Percentiles rank a stretch among this genome's conserved stretches.
Evolutionary conservation across 768 basidiomycete genomes (phyloP).

Genomic region (Termitomyces sp.): DNA sequence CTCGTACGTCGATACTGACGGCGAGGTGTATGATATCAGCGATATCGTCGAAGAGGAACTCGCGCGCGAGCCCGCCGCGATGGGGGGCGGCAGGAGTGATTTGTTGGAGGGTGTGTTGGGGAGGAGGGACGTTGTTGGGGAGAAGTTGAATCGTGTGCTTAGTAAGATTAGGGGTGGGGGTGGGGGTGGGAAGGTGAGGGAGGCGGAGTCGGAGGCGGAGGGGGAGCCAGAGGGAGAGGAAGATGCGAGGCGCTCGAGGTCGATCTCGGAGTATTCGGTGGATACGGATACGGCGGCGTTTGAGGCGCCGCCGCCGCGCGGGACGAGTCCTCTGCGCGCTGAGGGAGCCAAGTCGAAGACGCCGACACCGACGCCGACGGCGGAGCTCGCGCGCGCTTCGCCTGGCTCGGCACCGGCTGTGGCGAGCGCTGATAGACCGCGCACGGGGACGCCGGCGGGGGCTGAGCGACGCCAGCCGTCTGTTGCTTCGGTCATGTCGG

Average conservation of each 20-base stretch:
- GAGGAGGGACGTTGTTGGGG: conserved; percentile 53
- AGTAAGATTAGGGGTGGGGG: conserved; percentile 69
- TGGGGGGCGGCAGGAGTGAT: conserved; percentile 37
- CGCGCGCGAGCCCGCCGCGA: conserved; percentile 29
- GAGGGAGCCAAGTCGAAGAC: conserved; percentile 17
- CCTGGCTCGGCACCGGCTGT: no score
- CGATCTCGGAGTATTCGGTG: conserved; percentile 56
- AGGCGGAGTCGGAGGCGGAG: background rate
- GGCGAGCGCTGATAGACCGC: conserved; percentile 5
- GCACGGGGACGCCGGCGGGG: conserved; percentile 18
- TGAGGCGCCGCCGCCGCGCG: conserved; percentile 16
- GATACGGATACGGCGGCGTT: conserved; percentile 24
- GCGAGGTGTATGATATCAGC: conserved; percentile 90
- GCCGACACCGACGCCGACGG: conserved; percentile 1
- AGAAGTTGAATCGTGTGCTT: conserved; percentile 69
- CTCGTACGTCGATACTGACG: conserved; percentile 88
- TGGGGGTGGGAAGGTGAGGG: conserved; percentile 22
- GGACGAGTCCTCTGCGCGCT: conserved; percentile 32
- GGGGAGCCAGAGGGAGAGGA: no score
- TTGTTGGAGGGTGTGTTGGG: conserved; percentile 62
- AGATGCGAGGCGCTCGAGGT: conserved; percentile 30
- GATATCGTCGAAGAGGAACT: conserved; percentile 90
- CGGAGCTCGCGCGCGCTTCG: background rate
- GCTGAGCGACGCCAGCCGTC: conserved; percentile 54
- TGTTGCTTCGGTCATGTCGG: conserved; percentile 71